Percentiles rank a stretch among this genome's conserved stretches.
phyloP scores from a whole-genome alignment of 2,329 filamentous ascomycete genomes.

The Conoideocrella luteorostrata region DNA sequence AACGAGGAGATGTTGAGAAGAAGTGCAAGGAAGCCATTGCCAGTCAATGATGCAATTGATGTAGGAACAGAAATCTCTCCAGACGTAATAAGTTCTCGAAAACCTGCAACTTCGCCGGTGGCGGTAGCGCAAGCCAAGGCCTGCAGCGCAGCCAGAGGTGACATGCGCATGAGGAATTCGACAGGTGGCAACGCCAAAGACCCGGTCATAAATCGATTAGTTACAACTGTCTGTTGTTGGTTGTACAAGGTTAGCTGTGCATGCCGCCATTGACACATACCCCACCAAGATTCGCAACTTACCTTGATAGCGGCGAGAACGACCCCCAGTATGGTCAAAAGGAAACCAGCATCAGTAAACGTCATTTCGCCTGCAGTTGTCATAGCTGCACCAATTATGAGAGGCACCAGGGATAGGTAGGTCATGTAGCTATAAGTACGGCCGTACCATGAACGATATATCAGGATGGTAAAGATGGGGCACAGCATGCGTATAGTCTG shows the following conservation, averaged over 20 bases:
- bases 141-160: constrained; percentile 52
- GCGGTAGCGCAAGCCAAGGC: constrained; percentile 44
- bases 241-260: constrained; percentile 2
- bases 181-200: constrained; percentile 49
- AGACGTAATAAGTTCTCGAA: constrained; percentile 29
- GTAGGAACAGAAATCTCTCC: constrained; percentile 29
- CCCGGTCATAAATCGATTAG: constrained; percentile 59
- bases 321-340: constrained; percentile 48
- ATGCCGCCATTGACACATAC: too few species aligned
- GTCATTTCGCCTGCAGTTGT: constrained; percentile 58
- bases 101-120: constrained; percentile 44
- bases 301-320: constrained; percentile 50
- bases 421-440: constrained; percentile 50
- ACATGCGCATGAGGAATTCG: constrained; percentile 58
- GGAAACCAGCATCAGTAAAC: constrained; percentile 51
- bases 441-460: constrained; percentile 50
- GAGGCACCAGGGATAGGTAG: constrained; percentile 54
- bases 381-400: constrained; percentile 52
- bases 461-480: constrained; percentile 55
- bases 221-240: constrained; percentile 45
- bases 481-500: constrained; percentile 57
- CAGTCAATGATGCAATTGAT: constrained; percentile 35
- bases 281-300: constrained; percentile 8
- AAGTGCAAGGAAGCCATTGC: constrained; percentile 49
- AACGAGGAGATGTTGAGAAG: constrained; percentile 52